These are phyloP conservation scores for Heteromeles arbutifolia DNA, from an alignment of 306 rosid species.

Conservation along the genomic window DNA sequence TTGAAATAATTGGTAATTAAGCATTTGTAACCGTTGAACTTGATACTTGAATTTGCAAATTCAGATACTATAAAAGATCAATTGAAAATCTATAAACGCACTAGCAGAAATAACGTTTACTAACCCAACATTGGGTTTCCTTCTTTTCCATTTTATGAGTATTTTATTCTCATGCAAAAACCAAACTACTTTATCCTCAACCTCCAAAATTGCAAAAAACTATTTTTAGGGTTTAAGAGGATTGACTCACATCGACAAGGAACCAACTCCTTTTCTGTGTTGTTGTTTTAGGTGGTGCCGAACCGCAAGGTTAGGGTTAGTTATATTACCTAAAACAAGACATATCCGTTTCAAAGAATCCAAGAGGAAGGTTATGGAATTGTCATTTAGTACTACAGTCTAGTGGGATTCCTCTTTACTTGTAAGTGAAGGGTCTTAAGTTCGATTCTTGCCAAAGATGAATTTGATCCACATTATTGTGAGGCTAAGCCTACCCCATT, in stretches of 20 bases:
- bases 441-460: too few relatives aligned
- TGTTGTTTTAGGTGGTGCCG: background rate
- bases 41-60: too few relatives aligned
- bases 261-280: background rate
- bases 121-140: too few relatives aligned
- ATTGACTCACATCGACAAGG: background rate
- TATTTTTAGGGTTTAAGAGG: background rate
- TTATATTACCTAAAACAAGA: background rate
- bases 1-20: too few relatives aligned
- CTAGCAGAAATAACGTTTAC: background rate
- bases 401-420: rapidly evolving
- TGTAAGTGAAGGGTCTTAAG: too few relatives aligned
- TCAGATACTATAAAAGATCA: background rate
- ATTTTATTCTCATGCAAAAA: background rate
- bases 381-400: background rate
- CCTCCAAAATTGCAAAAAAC: background rate
- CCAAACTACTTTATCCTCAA: background rate
- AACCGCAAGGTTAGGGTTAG: background rate
- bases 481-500: rapidly evolving
- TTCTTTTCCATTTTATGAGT: background rate
- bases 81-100: too few relatives aligned
- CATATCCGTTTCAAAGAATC: too few relatives aligned
- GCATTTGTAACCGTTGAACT: too few relatives aligned
- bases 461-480: too few relatives aligned
- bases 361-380: too few relatives aligned